phyloP scores from a whole-genome alignment of 495 filamentous ascomycete genomes.

The Xylaria castorea region DNA sequence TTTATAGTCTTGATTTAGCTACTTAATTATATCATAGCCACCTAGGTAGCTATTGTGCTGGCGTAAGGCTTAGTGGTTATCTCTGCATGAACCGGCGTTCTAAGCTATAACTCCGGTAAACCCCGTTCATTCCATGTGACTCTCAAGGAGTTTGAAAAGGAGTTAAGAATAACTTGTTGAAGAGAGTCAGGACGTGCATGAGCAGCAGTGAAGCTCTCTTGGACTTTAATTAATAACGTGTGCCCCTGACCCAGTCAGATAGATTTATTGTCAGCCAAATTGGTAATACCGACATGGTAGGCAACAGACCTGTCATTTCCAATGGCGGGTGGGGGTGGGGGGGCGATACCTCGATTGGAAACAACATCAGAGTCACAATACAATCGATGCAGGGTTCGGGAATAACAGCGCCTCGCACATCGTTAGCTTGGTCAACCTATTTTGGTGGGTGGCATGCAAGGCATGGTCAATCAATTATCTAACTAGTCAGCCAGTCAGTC shows the following conservation, averaged over 20 bases:
- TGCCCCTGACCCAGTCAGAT: neutral
- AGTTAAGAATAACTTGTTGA: neutral
- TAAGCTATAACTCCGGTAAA: slow-evolving; percentile 16
- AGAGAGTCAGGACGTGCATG: slow-evolving; percentile 4
- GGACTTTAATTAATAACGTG: neutral
- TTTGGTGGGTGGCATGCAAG: too few relatives aligned
- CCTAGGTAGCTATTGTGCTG: neutral
- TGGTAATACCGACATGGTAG: neutral
- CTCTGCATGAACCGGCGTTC: slow-evolving; percentile 18
- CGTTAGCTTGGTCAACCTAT: too few relatives aligned
- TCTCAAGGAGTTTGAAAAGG: neutral
- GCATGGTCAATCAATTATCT: too few relatives aligned
- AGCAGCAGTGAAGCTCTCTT: neutral
- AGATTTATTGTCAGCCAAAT: neutral
- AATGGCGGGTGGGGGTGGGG: neutral
- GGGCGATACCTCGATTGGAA: neutral
- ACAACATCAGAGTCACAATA: too few relatives aligned
- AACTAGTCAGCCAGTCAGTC: too few relatives aligned
- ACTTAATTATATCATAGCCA: too few relatives aligned
- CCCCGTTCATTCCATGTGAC: neutral
- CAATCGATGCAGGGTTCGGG: too few relatives aligned
- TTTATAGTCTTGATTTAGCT: neutral
- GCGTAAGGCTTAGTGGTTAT: neutral
- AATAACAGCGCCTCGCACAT: too few relatives aligned
- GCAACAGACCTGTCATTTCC: neutral